Conservation (phyloP, 192 early-diverging fungal species). For the Backusella westeae region DNA sequence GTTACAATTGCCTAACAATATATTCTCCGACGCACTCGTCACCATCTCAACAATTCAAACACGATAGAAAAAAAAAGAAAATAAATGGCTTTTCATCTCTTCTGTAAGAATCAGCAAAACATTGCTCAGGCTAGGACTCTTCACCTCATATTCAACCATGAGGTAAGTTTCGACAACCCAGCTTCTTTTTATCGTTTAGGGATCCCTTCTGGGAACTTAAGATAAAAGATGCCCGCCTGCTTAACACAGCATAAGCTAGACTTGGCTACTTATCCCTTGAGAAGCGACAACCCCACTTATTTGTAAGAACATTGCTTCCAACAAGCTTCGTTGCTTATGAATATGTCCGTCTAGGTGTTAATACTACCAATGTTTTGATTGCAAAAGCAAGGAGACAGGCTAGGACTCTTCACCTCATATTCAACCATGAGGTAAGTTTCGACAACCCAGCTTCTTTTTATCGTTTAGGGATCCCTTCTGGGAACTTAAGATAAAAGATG, state of each 20-base stretch:
- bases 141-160: background rate
- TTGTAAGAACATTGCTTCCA: conserved; percentile 1
- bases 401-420: conserved; percentile 1
- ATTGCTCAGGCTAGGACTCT: background rate
- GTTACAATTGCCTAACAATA: background rate
- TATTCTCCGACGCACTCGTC: background rate
- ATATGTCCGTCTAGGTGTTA: conserved; percentile 1
- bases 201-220: background rate
- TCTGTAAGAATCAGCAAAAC: background rate
- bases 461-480: background rate
- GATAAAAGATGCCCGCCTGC: conserved; percentile 2
- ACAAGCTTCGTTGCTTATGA: conserved; percentile 1
- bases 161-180: background rate
- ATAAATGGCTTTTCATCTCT: background rate
- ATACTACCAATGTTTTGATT: background rate
- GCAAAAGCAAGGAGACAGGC: background rate
- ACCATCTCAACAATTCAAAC: background rate
- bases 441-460: conserved; percentile 1
- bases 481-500: conserved; percentile 1
- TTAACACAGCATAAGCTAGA: conserved; percentile 5
- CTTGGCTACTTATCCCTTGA: conserved; percentile 2
- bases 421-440: conserved; percentile 3
- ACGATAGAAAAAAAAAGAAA: conserved; percentile 1
- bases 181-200: background rate
- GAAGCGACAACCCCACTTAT: background rate